phyloP scores from a whole-genome alignment of 73 alveolate genomes.

The Stentor coeruleus region DNA sequence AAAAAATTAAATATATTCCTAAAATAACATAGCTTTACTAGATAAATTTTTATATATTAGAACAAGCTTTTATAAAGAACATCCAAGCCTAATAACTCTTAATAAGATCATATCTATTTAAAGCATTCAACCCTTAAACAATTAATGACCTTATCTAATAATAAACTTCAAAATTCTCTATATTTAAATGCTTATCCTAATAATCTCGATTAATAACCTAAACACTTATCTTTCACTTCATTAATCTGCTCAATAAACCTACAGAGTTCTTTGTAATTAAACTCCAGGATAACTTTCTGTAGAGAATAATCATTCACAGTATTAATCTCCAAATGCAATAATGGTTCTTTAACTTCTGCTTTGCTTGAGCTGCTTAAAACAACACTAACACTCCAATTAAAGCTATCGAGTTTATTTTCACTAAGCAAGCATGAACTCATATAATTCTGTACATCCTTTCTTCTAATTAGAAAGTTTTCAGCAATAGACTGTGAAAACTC shows the following conservation, averaged over 20 bases:
- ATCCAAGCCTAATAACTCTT: too few species aligned
- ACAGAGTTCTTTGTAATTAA: not conserved
- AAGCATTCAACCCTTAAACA: too few species aligned
- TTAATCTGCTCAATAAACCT: not conserved
- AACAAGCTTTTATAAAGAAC: too few species aligned
- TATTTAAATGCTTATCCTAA: too few species aligned
- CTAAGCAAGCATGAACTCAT: not conserved
- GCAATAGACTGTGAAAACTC: not conserved
- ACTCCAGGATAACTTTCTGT: not conserved
- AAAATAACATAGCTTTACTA: too few species aligned
- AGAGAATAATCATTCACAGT: not conserved
- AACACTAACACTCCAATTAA: conserved; percentile 14
- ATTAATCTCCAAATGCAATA: not conserved
- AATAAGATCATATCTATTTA: too few species aligned
- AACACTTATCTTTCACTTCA: not conserved
- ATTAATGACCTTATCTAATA: too few species aligned
- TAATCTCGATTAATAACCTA: too few species aligned
- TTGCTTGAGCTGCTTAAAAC: conserved; percentile 6
- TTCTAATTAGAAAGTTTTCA: not conserved
- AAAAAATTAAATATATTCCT: too few species aligned
- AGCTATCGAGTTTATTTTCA: not conserved
- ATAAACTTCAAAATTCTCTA: too few species aligned
- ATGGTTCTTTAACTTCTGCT: not conserved
- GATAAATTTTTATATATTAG: too few species aligned
- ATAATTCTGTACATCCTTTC: not conserved